A percentile compares a stretch with the other conserved stretches of the same genome.
phyloP scores from a whole-genome alignment of 179 eudicot genomes.

The Silene coronaria region DNA sequence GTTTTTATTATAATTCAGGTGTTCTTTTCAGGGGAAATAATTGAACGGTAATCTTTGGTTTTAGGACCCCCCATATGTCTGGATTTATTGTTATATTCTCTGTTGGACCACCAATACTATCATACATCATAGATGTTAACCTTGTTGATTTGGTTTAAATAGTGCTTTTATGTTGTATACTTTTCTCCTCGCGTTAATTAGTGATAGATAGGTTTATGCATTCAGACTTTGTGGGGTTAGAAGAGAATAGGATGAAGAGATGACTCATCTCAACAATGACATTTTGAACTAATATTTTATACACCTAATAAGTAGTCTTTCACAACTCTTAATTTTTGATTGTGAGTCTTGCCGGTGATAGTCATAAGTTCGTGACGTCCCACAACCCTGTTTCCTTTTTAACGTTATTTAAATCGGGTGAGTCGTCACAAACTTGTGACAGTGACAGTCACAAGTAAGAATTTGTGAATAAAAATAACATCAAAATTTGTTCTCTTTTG shows the following conservation, averaged over 20 bases:
- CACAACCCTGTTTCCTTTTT: too few relatives aligned
- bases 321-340: too few relatives aligned
- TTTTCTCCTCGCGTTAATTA: conserved; percentile 5
- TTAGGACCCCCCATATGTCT: conserved; percentile 4
- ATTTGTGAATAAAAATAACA: too few relatives aligned
- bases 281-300: neutral
- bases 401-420: too few relatives aligned
- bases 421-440: too few relatives aligned
- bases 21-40: conserved; percentile 7
- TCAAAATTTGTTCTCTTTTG: conserved; percentile 15
- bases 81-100: conserved; percentile 21
- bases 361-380: too few relatives aligned
- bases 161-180: conserved; percentile 18
- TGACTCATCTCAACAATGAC: conserved; percentile 25
- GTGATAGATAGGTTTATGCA: conserved; percentile 12
- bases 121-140: neutral
- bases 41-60: conserved; percentile 7
- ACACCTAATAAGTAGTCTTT: too few relatives aligned
- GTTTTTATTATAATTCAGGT: neutral
- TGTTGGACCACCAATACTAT: conserved; percentile 20
- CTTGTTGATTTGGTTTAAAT: neutral
- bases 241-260: conserved; percentile 7
- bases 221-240: conserved; percentile 17
- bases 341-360: too few relatives aligned
- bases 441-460: too few relatives aligned